Percentiles rank a stretch among this genome's conserved stretches.
phyloP scores from a whole-genome alignment of 192 early-diverging fungal species.

The Haplosporangium gracile region DNA sequence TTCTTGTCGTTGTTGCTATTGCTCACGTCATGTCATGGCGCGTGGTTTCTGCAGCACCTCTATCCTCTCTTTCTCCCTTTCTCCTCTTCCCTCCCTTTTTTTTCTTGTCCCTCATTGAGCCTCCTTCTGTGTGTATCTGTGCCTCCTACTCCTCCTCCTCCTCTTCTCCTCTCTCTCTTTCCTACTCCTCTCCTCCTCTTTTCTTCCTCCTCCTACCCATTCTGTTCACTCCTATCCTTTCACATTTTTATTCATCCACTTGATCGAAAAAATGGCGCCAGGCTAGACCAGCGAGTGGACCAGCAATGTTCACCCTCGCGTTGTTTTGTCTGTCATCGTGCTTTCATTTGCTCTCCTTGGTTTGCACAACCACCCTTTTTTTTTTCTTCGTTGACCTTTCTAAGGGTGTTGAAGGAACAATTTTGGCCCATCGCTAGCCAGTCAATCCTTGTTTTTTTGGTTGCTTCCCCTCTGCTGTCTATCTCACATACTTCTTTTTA shows the following conservation, averaged over 20 bases:
- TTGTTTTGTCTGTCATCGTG: background rate
- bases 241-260: background rate
- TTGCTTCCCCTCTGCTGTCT: background rate
- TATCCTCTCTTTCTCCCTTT: background rate
- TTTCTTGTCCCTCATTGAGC: background rate
- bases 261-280: background rate
- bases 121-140: background rate
- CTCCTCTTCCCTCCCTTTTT: no score
- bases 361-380: background rate
- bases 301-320: background rate
- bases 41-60: conserved; percentile 4
- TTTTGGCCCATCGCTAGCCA: background rate
- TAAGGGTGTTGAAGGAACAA: background rate
- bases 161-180: background rate
- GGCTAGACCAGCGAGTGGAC: background rate
- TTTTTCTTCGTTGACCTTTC: background rate
- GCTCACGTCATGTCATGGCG: conserved; percentile 11
- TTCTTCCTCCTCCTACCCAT: background rate
- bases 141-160: background rate
- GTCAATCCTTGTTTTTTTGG: background rate
- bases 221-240: background rate
- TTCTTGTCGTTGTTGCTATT: background rate
- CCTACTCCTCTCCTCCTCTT: background rate
- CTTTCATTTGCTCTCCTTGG: background rate
- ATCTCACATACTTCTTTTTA: background rate